These are phyloP conservation scores for Trichomonascus vanleenenianus DNA, from an alignment of 805 yeast species.

Conservation along the genomic window DNA sequence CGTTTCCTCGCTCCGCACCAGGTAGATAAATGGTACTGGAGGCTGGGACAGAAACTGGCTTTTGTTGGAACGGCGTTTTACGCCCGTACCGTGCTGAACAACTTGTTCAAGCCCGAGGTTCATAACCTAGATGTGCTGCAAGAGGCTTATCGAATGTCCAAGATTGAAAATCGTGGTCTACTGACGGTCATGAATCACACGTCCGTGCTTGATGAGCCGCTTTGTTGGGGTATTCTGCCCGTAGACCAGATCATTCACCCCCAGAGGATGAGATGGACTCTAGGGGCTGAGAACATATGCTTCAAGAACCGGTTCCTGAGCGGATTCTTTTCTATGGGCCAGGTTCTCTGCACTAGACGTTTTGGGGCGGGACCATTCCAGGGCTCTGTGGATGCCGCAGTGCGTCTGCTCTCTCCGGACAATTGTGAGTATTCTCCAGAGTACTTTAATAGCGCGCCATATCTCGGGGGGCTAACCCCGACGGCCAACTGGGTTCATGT, in stretches of 20 bases:
- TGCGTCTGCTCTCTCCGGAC: conserved; percentile 51
- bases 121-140: conserved; percentile 58
- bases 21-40: conserved; percentile 53
- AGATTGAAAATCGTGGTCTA: conserved; percentile 62
- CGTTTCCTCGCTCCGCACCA: conserved; percentile 61
- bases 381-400: conserved; percentile 79
- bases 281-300: conserved; percentile 89
- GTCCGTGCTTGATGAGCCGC: conserved; percentile 69
- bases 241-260: conserved; percentile 53
- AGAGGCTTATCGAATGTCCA: conserved; percentile 52
- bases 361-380: conserved; percentile 94
- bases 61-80: conserved; percentile 57
- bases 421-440: conserved; percentile 6
- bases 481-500: conserved; percentile 69
- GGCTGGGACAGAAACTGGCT: conserved; percentile 57
- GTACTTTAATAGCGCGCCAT: background rate
- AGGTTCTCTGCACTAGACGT: conserved; percentile 76
- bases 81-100: conserved; percentile 52
- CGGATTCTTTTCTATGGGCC: conserved; percentile 74
- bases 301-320: conserved; percentile 35
- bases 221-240: conserved; percentile 81
- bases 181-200: conserved; percentile 89
- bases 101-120: conserved; percentile 57
- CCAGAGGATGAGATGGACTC: conserved; percentile 80
- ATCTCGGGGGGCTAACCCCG: background rate